Evolutionary conservation across 2,329 filamentous ascomycete genomes (phyloP), one percentile per base, ranked within the genome.

Genomic region (Botryotinia globosa): DNA sequence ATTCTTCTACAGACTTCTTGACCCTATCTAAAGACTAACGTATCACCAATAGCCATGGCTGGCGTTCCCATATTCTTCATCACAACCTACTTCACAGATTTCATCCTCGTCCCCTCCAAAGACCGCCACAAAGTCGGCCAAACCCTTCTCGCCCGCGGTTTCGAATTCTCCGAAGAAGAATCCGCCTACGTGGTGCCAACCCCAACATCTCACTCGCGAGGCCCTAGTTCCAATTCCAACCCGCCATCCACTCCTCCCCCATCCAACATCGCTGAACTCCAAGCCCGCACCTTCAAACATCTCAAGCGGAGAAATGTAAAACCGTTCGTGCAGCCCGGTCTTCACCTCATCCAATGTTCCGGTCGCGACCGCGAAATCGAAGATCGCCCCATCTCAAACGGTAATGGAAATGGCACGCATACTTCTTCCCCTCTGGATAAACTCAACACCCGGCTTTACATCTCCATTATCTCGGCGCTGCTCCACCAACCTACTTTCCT

Each of bases 61-160:
- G 93, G 94, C 77, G 96, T 98, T 69, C 93, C 95, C 70, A 97
- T 99, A 80, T 98, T 98, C 85, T 98, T 98, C 87, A 97, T 98
- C 81, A 98, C 95, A 5, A 98, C 94, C 45, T 99, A 98, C 83
- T 98, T 97, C 83, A 96, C 93, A 48, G 95, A 99, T 83, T 98
- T 97, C 82, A 97, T 99, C 78, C 87, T 98, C 51, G 94, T 98
- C 1, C 94, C 96, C 0, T 87, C 87, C 70, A 92, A 90, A 80
- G 90, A 92, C 78, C 90, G 91, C 68, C 84, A 87, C 39, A 91
- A 90, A 56, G 94, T 98, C 65, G 89, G 94, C 48, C 86, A 90
- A 73, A 92, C 94, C 0, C 85, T 98, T 8, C 86, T 95, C 74
- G 88, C 90, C 29, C 89, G 92, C 64, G 94, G 94, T 1, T 98